phyloP scores from a whole-genome alignment of 2,329 filamentous ascomycete species.

The Plectosphaerella sp. region DNA sequence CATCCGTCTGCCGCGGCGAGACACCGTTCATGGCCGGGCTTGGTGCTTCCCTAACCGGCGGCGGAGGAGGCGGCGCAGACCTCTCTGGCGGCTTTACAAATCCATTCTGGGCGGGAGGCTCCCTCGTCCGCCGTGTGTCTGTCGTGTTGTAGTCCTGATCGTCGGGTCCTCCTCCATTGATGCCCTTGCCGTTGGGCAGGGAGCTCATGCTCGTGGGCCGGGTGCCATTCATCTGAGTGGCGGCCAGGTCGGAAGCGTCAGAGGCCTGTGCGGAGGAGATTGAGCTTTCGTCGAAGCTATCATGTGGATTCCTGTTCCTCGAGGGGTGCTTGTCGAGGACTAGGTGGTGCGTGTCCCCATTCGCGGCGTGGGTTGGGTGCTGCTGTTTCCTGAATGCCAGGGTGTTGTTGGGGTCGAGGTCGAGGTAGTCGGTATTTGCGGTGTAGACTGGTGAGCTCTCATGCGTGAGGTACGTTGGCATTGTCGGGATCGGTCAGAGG shows the following conservation, averaged over 20 bases:
- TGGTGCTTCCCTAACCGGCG: conserved; percentile 8
- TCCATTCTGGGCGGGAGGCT: conserved; percentile 12
- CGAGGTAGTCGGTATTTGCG: conserved; percentile 36
- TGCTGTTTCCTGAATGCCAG: conserved; percentile 23
- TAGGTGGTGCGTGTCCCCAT: conserved; percentile 23
- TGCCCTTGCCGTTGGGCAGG: conserved; percentile 48
- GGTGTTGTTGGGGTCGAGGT: conserved; percentile 36
- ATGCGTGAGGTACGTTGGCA: conserved; percentile 52
- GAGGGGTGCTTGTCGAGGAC: conserved; percentile 34
- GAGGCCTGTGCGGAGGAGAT: conserved; percentile 50
- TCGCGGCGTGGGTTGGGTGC: conserved; percentile 22
- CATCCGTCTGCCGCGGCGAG: conserved; percentile 23
- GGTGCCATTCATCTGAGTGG: conserved; percentile 31
- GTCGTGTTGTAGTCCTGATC: conserved; percentile 14
- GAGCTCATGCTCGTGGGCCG: conserved; percentile 53
- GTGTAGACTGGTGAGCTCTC: conserved; percentile 36
- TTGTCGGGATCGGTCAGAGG: conserved; percentile 16
- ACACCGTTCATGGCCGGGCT: conserved; percentile 14
- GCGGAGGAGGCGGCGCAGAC: conserved; percentile 11
- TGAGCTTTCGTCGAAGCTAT: conserved; percentile 51
- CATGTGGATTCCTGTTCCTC: conserved; percentile 41
- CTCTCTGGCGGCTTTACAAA: conserved; percentile 20
- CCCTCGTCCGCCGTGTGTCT: conserved; percentile 17
- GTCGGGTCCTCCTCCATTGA: conserved; percentile 24
- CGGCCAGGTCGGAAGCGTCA: conserved; percentile 41